Percentiles rank a stretch among this genome's conserved stretches.
Evolutionary conservation across 75 land plant genomes (phyloP).

Genomic region (Larix kaempferi): DNA sequence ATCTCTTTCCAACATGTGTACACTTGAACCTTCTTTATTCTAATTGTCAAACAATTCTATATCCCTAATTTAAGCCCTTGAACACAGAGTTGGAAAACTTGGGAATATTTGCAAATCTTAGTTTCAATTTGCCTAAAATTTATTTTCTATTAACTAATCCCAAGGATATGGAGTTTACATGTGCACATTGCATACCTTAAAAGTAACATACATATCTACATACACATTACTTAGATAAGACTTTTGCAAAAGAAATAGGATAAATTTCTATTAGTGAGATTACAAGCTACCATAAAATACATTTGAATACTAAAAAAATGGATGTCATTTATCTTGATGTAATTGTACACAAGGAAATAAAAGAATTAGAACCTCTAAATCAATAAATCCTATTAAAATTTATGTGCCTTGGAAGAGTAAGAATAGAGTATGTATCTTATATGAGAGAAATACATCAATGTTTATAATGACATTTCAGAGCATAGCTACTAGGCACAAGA

Average conservation of each 20-base stretch:
- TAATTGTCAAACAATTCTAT: background rate
- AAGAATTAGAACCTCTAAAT: too few species aligned
- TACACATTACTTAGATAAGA: constrained; percentile 89
- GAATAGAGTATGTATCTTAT: too few species aligned
- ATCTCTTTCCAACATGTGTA: too few species aligned
- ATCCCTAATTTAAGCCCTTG: background rate
- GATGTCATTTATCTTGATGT: background rate
- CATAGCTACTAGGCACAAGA: background rate
- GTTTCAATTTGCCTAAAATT: background rate
- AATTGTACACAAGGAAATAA: too few species aligned
- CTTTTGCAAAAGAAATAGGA: constrained; percentile 48
- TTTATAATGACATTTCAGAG: too few species aligned
- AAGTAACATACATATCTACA: constrained; percentile 96
- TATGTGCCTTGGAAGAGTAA: too few species aligned
- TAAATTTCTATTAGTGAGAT: background rate
- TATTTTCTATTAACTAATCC: background rate
- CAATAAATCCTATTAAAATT: too few species aligned
- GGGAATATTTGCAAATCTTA: background rate
- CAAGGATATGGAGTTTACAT: background rate
- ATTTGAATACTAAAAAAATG: background rate
- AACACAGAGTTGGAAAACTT: background rate
- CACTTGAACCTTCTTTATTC: background rate
- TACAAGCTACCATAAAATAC: background rate
- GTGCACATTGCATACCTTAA: constrained; percentile 61
- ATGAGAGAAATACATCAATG: too few species aligned